A percentile compares a stretch with the other conserved stretches of the same genome.
These are phyloP conservation scores for Mycena citricolor DNA, from an alignment of 1,284 basidiomycete genomes.

Conservation along the genomic window DNA sequence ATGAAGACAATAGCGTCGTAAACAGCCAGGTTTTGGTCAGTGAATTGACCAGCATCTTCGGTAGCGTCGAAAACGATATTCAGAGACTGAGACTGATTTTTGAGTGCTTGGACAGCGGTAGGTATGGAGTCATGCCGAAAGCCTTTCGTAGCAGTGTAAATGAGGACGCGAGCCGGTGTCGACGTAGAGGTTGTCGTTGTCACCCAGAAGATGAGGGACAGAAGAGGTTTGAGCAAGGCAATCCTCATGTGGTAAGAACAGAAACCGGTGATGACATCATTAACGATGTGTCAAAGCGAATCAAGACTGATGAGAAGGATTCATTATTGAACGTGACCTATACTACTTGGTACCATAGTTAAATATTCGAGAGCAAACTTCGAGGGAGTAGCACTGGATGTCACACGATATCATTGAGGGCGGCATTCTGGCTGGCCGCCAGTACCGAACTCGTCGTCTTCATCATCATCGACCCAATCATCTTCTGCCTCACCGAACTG, in stretches of 20 bases:
- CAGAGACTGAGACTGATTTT: slow-evolving; percentile 35
- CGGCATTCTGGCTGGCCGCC: slow-evolving; percentile 63
- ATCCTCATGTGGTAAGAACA: slow-evolving; percentile 19
- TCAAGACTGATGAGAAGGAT: neutral
- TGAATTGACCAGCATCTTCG: slow-evolving; percentile 64
- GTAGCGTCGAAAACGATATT: slow-evolving; percentile 63
- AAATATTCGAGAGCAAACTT: too few relatives aligned
- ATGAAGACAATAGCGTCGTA: slow-evolving; percentile 76
- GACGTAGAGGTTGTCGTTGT: slow-evolving; percentile 12
- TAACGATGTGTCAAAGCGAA: neutral
- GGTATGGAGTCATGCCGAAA: slow-evolving; percentile 80
- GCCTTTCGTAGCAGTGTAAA: slow-evolving; percentile 53
- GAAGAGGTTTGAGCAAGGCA: slow-evolving; percentile 10
- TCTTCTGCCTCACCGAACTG: slow-evolving; percentile 73
- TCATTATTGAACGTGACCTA: too few relatives aligned
- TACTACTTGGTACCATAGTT: too few relatives aligned
- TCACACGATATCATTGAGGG: slow-evolving; percentile 56
- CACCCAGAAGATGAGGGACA: neutral
- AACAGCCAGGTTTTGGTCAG: slow-evolving; percentile 47
- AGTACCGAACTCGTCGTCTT: slow-evolving; percentile 40
- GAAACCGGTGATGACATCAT: neutral
- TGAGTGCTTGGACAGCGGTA: slow-evolving; percentile 49
- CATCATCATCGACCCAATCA: slow-evolving; percentile 67
- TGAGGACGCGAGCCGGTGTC: slow-evolving; percentile 40
- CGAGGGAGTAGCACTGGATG: too few relatives aligned